Evolutionary conservation across 495 filamentous ascomycete species (phyloP), one percentile per base, ranked within the genome.

Genomic region (Usnea hakonensis): DNA sequence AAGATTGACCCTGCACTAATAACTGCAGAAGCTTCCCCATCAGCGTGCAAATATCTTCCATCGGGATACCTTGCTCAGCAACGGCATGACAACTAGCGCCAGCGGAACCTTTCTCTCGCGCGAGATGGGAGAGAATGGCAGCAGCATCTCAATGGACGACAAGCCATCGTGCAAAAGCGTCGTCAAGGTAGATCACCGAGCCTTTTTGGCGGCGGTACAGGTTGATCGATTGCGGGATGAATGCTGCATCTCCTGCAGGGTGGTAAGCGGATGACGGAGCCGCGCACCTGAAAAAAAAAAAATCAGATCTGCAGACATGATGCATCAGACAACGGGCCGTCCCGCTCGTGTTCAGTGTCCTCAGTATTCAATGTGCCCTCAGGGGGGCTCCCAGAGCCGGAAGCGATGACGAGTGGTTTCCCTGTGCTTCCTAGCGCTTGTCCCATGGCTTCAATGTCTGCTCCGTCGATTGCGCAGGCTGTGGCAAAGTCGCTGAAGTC

Each of bases 81-180:
- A 75, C 73, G 11, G 68, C 74, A 64, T 81, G 77, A 53, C 72
- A 79, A 6, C 65, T 66, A 7, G 68, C 65, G 2, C 78, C 78
- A 0, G 74, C 70, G 26, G 36, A 60, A 4, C 70, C 79, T 46
- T 75, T 75, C 68, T 79, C 78, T 10, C 78, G 64, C 2, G 74
- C 78, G 4, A 77, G 70, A 6, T 74, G 71, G 55, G 70, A 80
- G 9, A 77, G 48, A 32, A 38, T 35, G 4, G 79, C 78, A 19
- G 76, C 71, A 63, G 82, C 80, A 13, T 67, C 56, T 5, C 72
- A 66, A 60, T 80, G 75, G 5, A 72, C 72, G 21, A 75, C 73
- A 23, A 74, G 73, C 72, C 77, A 79, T 37, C 73, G 70, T 55
- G 77, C 74, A 17, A 68, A 58, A 0, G 78, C 80, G 9, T 76